These are phyloP conservation scores for Blastobotrys illinoisensis DNA, from an alignment of 1,139 yeast species.

Conservation along the genomic window DNA sequence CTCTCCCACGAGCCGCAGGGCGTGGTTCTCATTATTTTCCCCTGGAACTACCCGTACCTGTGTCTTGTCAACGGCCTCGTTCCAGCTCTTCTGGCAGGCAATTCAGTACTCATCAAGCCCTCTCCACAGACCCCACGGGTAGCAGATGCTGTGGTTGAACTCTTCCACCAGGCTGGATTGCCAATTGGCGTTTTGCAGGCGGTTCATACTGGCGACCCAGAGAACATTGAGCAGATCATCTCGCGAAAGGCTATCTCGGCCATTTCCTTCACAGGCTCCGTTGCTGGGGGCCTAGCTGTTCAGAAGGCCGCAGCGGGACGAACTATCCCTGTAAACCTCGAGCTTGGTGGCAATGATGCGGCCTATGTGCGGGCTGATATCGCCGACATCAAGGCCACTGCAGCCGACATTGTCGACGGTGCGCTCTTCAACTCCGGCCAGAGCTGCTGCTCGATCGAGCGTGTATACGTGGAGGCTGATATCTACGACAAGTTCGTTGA, in stretches of 20 bases:
- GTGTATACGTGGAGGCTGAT: slow-evolving; percentile 67
- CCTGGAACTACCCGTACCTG: slow-evolving; percentile 83
- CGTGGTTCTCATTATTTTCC: slow-evolving; percentile 77
- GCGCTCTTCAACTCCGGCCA: slow-evolving; percentile 84
- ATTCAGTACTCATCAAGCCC: slow-evolving; percentile 73
- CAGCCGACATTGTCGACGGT: slow-evolving; percentile 81
- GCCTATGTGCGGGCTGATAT: slow-evolving; percentile 71
- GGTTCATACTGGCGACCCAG: slow-evolving; percentile 51
- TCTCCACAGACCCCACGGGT: slow-evolving; percentile 81
- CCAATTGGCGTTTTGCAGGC: slow-evolving; percentile 79
- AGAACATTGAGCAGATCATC: slow-evolving; percentile 59
- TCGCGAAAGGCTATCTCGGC: slow-evolving; percentile 60
- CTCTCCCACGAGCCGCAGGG: slow-evolving; percentile 63
- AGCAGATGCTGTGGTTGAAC: slow-evolving; percentile 58
- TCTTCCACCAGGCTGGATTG: slow-evolving; percentile 65
- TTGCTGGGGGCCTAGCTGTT: slow-evolving; percentile 71
- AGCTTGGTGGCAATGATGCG: slow-evolving; percentile 88
- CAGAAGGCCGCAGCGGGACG: slow-evolving; percentile 66
- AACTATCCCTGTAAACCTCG: slow-evolving; percentile 75
- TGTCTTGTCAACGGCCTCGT: slow-evolving; percentile 79
- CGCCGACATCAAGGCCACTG: slow-evolving; percentile 47
- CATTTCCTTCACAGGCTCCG: slow-evolving; percentile 84
- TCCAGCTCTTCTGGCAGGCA: slow-evolving; percentile 80
- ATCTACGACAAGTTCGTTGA: slow-evolving; percentile 63
- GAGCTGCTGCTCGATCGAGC: slow-evolving; percentile 84